Evolutionary conservation across 768 basidiomycete species (phyloP).

Genomic region (Tricholoma sp.): DNA sequence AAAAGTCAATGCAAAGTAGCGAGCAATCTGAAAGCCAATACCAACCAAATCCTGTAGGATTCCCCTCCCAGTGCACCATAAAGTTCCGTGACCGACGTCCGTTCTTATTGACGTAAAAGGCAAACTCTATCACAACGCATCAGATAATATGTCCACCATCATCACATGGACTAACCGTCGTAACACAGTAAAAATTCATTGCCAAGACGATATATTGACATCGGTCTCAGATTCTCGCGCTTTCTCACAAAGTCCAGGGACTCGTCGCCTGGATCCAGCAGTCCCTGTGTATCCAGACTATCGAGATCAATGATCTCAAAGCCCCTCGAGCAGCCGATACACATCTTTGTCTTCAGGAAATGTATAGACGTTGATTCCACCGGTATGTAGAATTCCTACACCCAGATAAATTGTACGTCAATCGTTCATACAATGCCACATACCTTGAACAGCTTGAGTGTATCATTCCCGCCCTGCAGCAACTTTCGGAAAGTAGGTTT

Average conservation of each 20-base stretch:
- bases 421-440: background rate
- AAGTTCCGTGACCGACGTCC: slow-evolving; percentile 91
- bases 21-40: slow-evolving; percentile 4
- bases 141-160: slow-evolving; percentile 6
- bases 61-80: slow-evolving; percentile 96
- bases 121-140: slow-evolving; percentile 68
- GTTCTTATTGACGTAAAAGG: slow-evolving; percentile 97
- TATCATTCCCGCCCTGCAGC: slow-evolving; percentile 92
- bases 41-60: slow-evolving; percentile 91
- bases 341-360: slow-evolving; percentile 95
- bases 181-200: slow-evolving; percentile 97
- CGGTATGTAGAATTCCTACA: slow-evolving; percentile 96
- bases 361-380: slow-evolving; percentile 96
- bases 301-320: slow-evolving; percentile 99
- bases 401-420: background rate
- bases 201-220: slow-evolving; percentile 95
- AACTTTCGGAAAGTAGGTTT: slow-evolving; percentile 95
- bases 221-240: slow-evolving; percentile 82
- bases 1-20: slow-evolving; percentile 2
- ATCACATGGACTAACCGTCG: slow-evolving; percentile 60
- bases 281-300: slow-evolving; percentile 92
- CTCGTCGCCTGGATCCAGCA: slow-evolving; percentile 89
- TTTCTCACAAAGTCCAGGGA: slow-evolving; percentile 92
- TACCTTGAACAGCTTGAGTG: slow-evolving; percentile 88
- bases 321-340: slow-evolving; percentile 94